Evolutionary conservation across 2,329 filamentous ascomycete species (phyloP).

Genomic region (Cryphonectria naterciae): DNA sequence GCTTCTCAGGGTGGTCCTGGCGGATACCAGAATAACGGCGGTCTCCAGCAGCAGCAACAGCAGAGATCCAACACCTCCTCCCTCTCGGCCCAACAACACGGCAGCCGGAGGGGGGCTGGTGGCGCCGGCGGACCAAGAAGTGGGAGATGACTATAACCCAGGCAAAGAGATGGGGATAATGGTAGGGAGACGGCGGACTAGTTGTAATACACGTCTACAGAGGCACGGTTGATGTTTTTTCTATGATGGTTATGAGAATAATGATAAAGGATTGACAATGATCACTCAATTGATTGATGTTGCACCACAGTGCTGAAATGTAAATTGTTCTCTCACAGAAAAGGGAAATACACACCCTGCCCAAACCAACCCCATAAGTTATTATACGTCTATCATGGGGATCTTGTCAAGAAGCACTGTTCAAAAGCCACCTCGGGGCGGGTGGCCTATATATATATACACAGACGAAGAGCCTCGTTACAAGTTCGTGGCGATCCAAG

Average conservation of each 20-base stretch:
- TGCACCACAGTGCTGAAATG: not conserved
- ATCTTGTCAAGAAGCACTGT: not conserved
- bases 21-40: conserved; percentile 24
- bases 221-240: not conserved
- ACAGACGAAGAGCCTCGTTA: not conserved
- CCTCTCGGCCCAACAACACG: not conserved
- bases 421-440: not conserved
- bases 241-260: not conserved
- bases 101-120: not conserved
- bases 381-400: not conserved
- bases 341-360: not conserved
- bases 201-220: not conserved
- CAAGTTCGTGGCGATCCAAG: not conserved
- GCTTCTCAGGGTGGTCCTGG: conserved; percentile 7
- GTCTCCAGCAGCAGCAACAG: conserved; percentile 4
- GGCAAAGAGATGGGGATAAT: too few relatives aligned
- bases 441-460: not conserved
- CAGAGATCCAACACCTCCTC: not conserved
- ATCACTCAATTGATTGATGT: not conserved
- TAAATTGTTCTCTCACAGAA: not conserved
- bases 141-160: not conserved
- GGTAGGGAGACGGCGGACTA: not conserved
- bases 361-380: not conserved
- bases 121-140: not conserved
- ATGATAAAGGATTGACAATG: not conserved